These are phyloP conservation scores for Aureobasidium musti DNA, from an alignment of 2,329 filamentous ascomycete genomes.

Conservation along the genomic window DNA sequence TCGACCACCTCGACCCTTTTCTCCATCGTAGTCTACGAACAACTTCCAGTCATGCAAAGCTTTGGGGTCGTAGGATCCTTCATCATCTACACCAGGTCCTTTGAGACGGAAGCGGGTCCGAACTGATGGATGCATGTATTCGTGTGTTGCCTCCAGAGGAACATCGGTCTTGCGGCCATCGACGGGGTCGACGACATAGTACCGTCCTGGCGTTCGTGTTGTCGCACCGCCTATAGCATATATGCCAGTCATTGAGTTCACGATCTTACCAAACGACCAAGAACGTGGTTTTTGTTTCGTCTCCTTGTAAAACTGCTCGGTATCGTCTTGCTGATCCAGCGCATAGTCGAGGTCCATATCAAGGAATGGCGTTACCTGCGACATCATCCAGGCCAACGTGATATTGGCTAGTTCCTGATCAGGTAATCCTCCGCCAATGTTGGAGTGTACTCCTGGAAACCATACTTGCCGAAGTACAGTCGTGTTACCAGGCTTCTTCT, in stretches of 20 bases:
- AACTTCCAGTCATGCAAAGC: constrained; percentile 52
- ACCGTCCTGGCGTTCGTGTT: constrained; percentile 51
- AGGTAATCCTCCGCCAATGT: constrained; percentile 50
- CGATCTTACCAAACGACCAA: constrained; percentile 54
- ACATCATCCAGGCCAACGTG: constrained; percentile 60
- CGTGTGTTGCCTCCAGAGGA: constrained; percentile 52
- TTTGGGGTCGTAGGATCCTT: constrained; percentile 48
- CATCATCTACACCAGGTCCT: constrained; percentile 52
- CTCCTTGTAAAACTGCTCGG: constrained; percentile 49
- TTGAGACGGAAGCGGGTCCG: constrained; percentile 49
- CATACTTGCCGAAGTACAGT: constrained; percentile 52
- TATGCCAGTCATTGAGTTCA: constrained; percentile 49
- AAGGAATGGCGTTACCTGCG: constrained; percentile 52
- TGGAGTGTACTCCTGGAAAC: constrained; percentile 52
- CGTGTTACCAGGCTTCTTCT: constrained; percentile 46
- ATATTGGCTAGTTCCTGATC: constrained; percentile 55
- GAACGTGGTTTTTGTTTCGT: constrained; percentile 46
- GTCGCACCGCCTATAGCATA: constrained; percentile 51
- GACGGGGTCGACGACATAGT: constrained; percentile 49
- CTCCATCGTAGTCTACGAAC: constrained; percentile 47
- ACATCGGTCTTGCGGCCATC: constrained; percentile 47
- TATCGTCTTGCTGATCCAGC: constrained; percentile 51
- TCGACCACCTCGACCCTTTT: constrained; percentile 38
- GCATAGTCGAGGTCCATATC: constrained; percentile 53
- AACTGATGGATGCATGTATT: constrained; percentile 56